These are phyloP conservation scores for Gossypium arboreum DNA, from an alignment of 345 rosid species.

Conservation along the genomic window DNA sequence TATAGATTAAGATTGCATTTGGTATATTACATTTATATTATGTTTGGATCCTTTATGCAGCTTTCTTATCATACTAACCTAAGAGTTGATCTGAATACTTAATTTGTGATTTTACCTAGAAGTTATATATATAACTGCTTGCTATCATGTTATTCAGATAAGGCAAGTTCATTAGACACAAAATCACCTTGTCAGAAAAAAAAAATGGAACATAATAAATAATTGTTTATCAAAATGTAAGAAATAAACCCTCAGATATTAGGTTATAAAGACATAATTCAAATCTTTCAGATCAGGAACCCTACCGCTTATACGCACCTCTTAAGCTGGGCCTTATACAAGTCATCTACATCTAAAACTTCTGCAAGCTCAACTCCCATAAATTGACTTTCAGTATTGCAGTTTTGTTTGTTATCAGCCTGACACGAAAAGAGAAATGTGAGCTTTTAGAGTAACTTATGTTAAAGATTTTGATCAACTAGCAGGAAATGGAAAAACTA, in stretches of 20 bases:
- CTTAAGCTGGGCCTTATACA: constrained; percentile 1
- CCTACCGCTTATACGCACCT: background rate
- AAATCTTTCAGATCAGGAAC: background rate
- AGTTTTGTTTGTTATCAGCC: background rate
- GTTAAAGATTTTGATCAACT: background rate
- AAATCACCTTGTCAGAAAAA: background rate
- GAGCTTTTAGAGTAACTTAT: background rate
- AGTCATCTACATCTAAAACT: constrained; percentile 7
- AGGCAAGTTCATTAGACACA: background rate
- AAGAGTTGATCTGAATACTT: no score
- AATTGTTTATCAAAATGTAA: background rate
- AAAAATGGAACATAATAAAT: background rate
- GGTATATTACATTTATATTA: no score
- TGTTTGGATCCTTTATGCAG: no score
- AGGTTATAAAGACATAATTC: background rate
- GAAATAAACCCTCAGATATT: background rate
- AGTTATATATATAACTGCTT: background rate
- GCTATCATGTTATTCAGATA: background rate
- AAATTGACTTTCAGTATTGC: background rate
- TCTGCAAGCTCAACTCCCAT: constrained; percentile 6
- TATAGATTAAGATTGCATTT: background rate
- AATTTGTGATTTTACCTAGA: no score
- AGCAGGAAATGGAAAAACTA: background rate
- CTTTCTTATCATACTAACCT: no score
- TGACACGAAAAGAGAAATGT: background rate